Evolutionary conservation across 192 early-diverging fungal genomes (phyloP).

Genomic region (Coemansia sp.): DNA sequence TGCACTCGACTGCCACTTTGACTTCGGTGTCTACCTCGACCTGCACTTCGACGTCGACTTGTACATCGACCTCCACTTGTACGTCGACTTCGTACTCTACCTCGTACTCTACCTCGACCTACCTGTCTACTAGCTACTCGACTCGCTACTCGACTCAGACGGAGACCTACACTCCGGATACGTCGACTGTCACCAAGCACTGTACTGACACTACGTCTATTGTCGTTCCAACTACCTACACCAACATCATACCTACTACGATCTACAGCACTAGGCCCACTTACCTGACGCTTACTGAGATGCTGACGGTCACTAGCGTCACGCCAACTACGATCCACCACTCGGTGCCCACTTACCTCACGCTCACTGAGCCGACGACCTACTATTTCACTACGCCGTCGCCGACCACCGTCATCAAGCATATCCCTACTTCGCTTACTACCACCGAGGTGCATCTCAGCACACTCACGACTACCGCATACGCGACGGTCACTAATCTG

Average conservation of each 20-base stretch:
- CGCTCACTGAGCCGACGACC: slow-evolving; percentile 32
- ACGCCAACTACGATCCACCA: slow-evolving; percentile 42
- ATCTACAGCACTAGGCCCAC: slow-evolving; percentile 28
- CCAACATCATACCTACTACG: slow-evolving; percentile 20
- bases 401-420: slow-evolving; percentile 25
- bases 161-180: slow-evolving; percentile 19
- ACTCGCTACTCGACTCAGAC: slow-evolving; percentile 42
- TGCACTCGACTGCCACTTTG: background rate
- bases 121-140: slow-evolving; percentile 6
- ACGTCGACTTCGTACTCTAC: slow-evolving; percentile 9
- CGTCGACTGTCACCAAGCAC: slow-evolving; percentile 30
- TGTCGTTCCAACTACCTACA: slow-evolving; percentile 26
- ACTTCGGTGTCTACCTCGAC: slow-evolving; percentile 24
- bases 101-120: background rate
- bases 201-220: slow-evolving; percentile 35
- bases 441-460: slow-evolving; percentile 25
- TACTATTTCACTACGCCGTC: slow-evolving; percentile 15
- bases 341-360: slow-evolving; percentile 39
- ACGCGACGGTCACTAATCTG: slow-evolving; percentile 19
- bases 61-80: slow-evolving; percentile 28
- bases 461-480: slow-evolving; percentile 18
- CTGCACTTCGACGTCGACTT: slow-evolving; percentile 12
- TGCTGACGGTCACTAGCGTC: slow-evolving; percentile 25
- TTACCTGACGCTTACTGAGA: slow-evolving; percentile 37
- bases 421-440: slow-evolving; percentile 30